A percentile compares a stretch with the other conserved stretches of the same genome.
Conservation (phyloP, 148 eudicot species). For the Amaranthus hypochondriacus region DNA sequence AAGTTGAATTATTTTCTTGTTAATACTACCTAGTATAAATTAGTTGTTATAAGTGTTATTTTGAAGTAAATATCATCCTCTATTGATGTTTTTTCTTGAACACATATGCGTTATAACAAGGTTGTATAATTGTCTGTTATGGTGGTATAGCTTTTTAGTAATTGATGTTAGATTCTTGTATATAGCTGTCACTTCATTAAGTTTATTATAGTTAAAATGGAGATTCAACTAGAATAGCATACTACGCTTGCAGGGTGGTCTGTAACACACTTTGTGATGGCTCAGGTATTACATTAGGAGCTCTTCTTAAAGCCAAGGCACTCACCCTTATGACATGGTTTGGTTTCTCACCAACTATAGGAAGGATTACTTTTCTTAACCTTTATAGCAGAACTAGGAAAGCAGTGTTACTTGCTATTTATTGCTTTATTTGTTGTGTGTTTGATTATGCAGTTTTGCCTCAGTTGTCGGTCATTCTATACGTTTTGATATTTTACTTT, state of each 20-base stretch:
- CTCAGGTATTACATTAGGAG: too few species aligned
- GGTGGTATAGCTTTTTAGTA: background rate
- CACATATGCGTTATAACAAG: too few species aligned
- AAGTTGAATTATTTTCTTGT: background rate
- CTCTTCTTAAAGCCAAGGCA: too few species aligned
- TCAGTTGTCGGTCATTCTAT: background rate
- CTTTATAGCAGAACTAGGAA: background rate
- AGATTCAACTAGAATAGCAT: constrained; percentile 11
- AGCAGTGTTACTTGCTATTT: background rate
- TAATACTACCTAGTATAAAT: background rate
- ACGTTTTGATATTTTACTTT: background rate
- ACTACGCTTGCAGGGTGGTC: constrained; percentile 36
- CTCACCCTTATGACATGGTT: too few species aligned
- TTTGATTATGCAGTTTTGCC: background rate
- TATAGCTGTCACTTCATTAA: background rate
- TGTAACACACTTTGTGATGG: too few species aligned
- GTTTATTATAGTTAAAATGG: background rate
- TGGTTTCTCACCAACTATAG: too few species aligned
- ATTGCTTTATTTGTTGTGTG: background rate
- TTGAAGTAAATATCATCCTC: too few species aligned
- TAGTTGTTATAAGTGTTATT: background rate
- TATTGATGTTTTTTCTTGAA: too few species aligned
- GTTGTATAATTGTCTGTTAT: too few species aligned
- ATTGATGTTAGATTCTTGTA: background rate
- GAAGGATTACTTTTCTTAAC: background rate